Conservation (phyloP, 495 filamentous ascomycete genomes). For the Tuber aestivum region DNA sequence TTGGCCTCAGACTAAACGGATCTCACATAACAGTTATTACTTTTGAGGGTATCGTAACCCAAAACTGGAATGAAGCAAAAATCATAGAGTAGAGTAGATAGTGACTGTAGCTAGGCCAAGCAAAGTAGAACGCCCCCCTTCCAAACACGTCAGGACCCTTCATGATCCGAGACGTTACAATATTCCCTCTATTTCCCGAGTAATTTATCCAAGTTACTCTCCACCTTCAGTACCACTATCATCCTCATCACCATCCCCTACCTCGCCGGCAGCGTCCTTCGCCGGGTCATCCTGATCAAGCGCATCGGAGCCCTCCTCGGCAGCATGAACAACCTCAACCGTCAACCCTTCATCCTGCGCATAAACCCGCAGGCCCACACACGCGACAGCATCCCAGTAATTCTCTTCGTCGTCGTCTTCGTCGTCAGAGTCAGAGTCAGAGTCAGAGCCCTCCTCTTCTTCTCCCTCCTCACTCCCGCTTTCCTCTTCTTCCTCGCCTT, state of each 20-base stretch:
- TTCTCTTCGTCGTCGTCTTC: slow-evolving; percentile 16
- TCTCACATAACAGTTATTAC: too few relatives aligned
- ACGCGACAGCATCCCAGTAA: slow-evolving; percentile 36
- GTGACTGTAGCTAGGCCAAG: not conserved
- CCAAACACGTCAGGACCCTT: not conserved
- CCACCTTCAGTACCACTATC: not conserved
- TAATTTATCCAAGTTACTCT: not conserved
- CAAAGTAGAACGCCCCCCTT: not conserved
- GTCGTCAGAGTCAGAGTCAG: slow-evolving; percentile 15
- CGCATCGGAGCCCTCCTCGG: slow-evolving; percentile 13
- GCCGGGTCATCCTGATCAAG: slow-evolving; percentile 32
- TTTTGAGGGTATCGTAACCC: too few relatives aligned
- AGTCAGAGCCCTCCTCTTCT: slow-evolving; percentile 13
- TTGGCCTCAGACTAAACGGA: too few relatives aligned
- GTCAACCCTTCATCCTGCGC: slow-evolving; percentile 27
- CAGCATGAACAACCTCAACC: slow-evolving; percentile 18
- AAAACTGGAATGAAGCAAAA: not conserved
- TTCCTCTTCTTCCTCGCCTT: not conserved
- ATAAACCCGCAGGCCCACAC: slow-evolving; percentile 35
- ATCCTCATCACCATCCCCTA: not conserved
- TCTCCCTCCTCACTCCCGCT: not conserved
- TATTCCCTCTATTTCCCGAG: not conserved
- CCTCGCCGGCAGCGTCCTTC: slow-evolving; percentile 12
- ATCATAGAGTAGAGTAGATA: not conserved
- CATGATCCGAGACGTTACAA: not conserved